Conservation (phyloP, 78 protist genomes). For the Polysphondylium violaceum region DNA sequence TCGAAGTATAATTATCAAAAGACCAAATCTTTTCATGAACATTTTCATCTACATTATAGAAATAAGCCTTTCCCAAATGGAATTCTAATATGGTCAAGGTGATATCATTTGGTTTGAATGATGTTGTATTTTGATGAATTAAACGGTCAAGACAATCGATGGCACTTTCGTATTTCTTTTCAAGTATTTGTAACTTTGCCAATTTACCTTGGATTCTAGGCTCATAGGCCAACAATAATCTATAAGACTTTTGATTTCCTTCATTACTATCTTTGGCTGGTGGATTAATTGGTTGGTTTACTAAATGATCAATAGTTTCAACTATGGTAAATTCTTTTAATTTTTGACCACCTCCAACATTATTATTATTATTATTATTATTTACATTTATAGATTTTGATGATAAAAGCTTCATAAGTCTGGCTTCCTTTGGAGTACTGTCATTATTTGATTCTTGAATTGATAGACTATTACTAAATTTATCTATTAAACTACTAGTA, state of each 20-base stretch:
- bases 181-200: slow-evolving; percentile 22
- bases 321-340: too few species aligned
- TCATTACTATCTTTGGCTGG: background rate
- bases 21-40: slow-evolving; percentile 29
- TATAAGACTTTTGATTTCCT: slow-evolving; percentile 15
- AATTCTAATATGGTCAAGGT: slow-evolving; percentile 33
- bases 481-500: background rate
- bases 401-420: slow-evolving; percentile 36
- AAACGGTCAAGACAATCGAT: slow-evolving; percentile 30
- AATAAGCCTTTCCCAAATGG: slow-evolving; percentile 67
- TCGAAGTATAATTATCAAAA: background rate
- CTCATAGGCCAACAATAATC: slow-evolving; percentile 14
- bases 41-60: background rate
- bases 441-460: slow-evolving; percentile 37
- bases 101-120: background rate
- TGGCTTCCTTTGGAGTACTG: slow-evolving; percentile 64
- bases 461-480: slow-evolving; percentile 1
- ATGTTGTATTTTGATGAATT: background rate
- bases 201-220: slow-evolving; percentile 24
- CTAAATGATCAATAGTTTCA: too few species aligned
- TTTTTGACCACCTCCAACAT: too few species aligned
- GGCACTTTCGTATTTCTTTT: slow-evolving; percentile 18
- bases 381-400: background rate
- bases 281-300: background rate
- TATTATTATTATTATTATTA: too few species aligned